Base-by-base conservation (phyloP, 2,329 filamentous ascomycete genomes). In the Alternaria sp. region DNA sequence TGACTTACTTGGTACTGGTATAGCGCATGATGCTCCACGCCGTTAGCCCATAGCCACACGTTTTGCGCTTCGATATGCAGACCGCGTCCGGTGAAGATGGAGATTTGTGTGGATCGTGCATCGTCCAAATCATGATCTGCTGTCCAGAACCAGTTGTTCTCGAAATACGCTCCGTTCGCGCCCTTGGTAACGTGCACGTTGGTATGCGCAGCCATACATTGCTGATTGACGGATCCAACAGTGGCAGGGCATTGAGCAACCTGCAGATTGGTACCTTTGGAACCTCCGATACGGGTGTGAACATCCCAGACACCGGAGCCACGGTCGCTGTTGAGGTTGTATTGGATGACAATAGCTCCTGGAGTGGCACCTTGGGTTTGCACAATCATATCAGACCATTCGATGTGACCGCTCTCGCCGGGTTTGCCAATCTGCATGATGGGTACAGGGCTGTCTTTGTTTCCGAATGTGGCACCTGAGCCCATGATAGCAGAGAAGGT, bases 91-190 rank as follows among this genome's bases (percentile, higher is more conserved):
- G 92, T 97, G 85, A 90, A 97, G 71, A 97, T 86, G 71, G 89
- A 89, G 76, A 94, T 89, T 76, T 93, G 91, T 10, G 82, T 87
- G 78, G 92, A 87, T 72, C 90, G 89, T 8, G 79, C 61, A n/a
- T 89, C 85, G 77, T 97, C 94, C 34, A 97, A 89, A 75, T 96
- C 92, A 82, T 97, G 94, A 77, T 97, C 94, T 1, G 94, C 88
- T 34, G 94, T 91, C 75, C 94, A 97, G 81, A 92, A 90, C 94
- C 94, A 97, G 54, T 87, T 90, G 81, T 97, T 97, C 81, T 97
- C 93, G 50, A 97, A 84, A 79, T 97, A 96, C 20, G 89, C 86
- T 54, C 75, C 74, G 10, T 87, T 89, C 1, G 81, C 85, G 4
- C 82, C 77, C 54, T 81, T 78, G 7, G 87, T 88, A 43, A 88